Conservation (phyloP, 1,139 yeast genomes). For the Hyphopichia buzzinii region DNA sequence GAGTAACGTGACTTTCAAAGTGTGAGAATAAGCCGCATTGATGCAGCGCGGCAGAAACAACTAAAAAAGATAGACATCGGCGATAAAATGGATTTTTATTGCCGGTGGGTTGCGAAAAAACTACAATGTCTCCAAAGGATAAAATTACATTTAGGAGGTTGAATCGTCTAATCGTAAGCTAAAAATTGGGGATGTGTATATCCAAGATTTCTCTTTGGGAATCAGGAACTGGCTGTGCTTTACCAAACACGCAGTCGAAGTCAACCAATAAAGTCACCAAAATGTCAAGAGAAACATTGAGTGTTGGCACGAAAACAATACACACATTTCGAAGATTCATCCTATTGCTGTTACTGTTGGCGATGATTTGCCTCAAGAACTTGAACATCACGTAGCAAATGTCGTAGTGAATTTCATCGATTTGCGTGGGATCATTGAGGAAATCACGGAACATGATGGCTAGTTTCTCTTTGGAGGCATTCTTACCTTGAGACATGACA, state of each 20-base stretch:
- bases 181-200: slow-evolving; percentile 43
- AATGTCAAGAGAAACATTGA: slow-evolving; percentile 67
- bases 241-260: slow-evolving; percentile 61
- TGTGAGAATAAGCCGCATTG: no score
- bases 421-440: slow-evolving; percentile 21
- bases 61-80: no score
- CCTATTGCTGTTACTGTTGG: slow-evolving; percentile 64
- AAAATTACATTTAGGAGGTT: not conserved
- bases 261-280: slow-evolving; percentile 63
- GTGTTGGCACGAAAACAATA: slow-evolving; percentile 84
- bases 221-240: slow-evolving; percentile 43
- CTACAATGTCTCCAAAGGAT: not conserved
- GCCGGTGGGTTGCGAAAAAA: no score
- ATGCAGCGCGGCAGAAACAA: no score
- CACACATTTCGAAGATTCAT: slow-evolving; percentile 81
- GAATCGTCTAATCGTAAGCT: slow-evolving; percentile 5
- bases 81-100: no score
- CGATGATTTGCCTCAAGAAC: slow-evolving; percentile 63
- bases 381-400: slow-evolving; percentile 64
- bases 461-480: slow-evolving; percentile 18
- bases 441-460: slow-evolving; percentile 33
- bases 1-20: no score
- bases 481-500: slow-evolving; percentile 17
- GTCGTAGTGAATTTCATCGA: slow-evolving; percentile 51
- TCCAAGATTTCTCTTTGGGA: slow-evolving; percentile 38